Conservation (phyloP, 805 yeast species). For the Kuraishia floccosa region DNA sequence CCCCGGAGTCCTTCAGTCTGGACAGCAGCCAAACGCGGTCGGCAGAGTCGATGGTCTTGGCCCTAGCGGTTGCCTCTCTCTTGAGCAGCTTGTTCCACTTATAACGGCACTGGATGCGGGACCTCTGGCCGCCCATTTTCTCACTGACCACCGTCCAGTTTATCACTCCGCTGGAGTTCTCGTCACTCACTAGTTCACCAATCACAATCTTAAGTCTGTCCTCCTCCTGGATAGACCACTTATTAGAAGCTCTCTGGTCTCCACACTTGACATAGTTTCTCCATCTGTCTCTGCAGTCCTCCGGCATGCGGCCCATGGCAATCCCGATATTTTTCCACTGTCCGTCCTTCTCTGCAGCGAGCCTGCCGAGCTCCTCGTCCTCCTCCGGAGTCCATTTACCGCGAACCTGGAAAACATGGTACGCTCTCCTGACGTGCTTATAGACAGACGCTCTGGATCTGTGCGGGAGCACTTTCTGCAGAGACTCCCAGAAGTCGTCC, state of each 20-base stretch:
- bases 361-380: constrained; percentile 51
- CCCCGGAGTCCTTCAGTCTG: constrained; percentile 30
- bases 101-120: constrained; percentile 90
- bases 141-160: constrained; percentile 94
- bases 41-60: constrained; percentile 28
- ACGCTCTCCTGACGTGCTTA: constrained; percentile 84
- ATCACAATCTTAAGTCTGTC: constrained; percentile 44
- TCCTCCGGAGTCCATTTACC: constrained; percentile 88
- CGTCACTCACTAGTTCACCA: constrained; percentile 29
- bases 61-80: constrained; percentile 37
- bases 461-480: constrained; percentile 71
- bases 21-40: constrained; percentile 40
- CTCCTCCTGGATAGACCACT: constrained; percentile 76
- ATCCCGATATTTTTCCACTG: constrained; percentile 86
- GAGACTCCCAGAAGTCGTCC: constrained; percentile 82
- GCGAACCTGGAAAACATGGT: constrained; percentile 77
- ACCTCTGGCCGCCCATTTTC: constrained; percentile 76
- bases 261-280: constrained; percentile 94
- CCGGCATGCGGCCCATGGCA: constrained; percentile 86
- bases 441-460: constrained; percentile 84
- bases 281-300: constrained; percentile 95
- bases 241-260: constrained; percentile 55
- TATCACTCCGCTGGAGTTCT: constrained; percentile 27
- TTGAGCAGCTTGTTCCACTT: constrained; percentile 82
- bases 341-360: constrained; percentile 60